Percentiles rank a stretch among this genome's conserved stretches.
Evolutionary conservation across 768 basidiomycete species (phyloP).

Genomic region (Omphalotus guepiniiformis): DNA sequence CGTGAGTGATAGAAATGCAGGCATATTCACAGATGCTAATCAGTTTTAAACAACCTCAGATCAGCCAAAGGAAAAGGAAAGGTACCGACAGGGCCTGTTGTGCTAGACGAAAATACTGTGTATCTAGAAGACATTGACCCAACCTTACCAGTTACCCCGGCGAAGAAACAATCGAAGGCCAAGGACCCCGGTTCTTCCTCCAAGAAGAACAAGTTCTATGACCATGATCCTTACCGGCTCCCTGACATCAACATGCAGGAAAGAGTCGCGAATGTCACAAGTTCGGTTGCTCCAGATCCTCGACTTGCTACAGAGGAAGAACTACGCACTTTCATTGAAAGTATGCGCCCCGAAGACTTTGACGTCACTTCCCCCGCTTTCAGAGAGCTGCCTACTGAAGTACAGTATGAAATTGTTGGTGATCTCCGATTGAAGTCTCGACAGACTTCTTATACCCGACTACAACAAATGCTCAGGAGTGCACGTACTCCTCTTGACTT

Average conservation of each 20-base stretch:
- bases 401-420: constrained; percentile 97
- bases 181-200: constrained; percentile 41
- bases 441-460: constrained; percentile 87
- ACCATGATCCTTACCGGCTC: constrained; percentile 91
- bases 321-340: constrained; percentile 87
- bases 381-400: constrained; percentile 87
- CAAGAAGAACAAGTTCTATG: constrained; percentile 61
- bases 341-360: constrained; percentile 94
- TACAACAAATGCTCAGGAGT: constrained; percentile 84
- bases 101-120: constrained; percentile 67
- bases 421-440: constrained; percentile 92
- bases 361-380: constrained; percentile 90
- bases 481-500: constrained; percentile 89
- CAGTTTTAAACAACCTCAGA: constrained; percentile 12
- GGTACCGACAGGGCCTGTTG: constrained; percentile 39
- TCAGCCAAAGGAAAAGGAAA: constrained; percentile 43
- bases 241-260: constrained; percentile 76
- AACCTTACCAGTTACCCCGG: constrained; percentile 50
- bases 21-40: neutral
- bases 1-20: too few species aligned
- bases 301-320: constrained; percentile 96
- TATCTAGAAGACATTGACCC: constrained; percentile 85
- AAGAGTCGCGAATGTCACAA: constrained; percentile 57
- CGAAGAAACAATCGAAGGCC: constrained; percentile 28
- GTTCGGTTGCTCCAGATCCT: constrained; percentile 69